These are phyloP conservation scores for Cylindrotheca fusiformis DNA, from an alignment of 108 stramenopile genomes.

Conservation along the genomic window DNA sequence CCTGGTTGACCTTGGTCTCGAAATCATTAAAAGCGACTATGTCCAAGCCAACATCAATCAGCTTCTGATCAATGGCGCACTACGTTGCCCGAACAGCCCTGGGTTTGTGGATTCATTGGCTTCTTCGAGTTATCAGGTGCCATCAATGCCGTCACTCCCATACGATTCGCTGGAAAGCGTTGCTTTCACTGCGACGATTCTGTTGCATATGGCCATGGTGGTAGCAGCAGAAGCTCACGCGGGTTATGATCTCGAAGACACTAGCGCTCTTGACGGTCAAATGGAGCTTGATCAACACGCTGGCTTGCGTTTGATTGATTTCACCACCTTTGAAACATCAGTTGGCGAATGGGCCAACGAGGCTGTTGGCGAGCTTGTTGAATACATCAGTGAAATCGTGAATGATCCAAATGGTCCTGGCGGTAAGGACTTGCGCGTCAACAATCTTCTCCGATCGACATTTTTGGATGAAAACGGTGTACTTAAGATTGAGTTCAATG, in stretches of 20 bases:
- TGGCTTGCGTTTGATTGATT: slow-evolving; percentile 49
- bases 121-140: slow-evolving; percentile 2
- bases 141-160: slow-evolving; percentile 11
- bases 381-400: slow-evolving; percentile 35
- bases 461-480: slow-evolving; percentile 46
- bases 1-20: slow-evolving; percentile 29
- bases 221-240: slow-evolving; percentile 27
- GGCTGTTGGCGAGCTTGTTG: slow-evolving; percentile 31
- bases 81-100: slow-evolving; percentile 56
- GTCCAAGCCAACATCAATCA: slow-evolving; percentile 42
- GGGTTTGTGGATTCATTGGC: slow-evolving; percentile 20
- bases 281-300: slow-evolving; percentile 24
- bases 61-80: slow-evolving; percentile 36
- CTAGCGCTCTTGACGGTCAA: slow-evolving; percentile 19
- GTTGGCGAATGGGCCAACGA: slow-evolving; percentile 48
- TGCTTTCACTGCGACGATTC: slow-evolving; percentile 14
- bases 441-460: slow-evolving; percentile 32
- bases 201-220: slow-evolving; percentile 13
- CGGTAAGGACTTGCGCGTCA: slow-evolving; percentile 38
- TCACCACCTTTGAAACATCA: slow-evolving; percentile 39
- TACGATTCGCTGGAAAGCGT: slow-evolving; percentile 26
- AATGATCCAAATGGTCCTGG: slow-evolving; percentile 10
- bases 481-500: slow-evolving; percentile 40
- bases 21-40: slow-evolving; percentile 38
- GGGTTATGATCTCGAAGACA: slow-evolving; percentile 11